Base-by-base conservation (phyloP, 1,284 basidiomycete species). In the Trichosporon ovoides region DNA sequence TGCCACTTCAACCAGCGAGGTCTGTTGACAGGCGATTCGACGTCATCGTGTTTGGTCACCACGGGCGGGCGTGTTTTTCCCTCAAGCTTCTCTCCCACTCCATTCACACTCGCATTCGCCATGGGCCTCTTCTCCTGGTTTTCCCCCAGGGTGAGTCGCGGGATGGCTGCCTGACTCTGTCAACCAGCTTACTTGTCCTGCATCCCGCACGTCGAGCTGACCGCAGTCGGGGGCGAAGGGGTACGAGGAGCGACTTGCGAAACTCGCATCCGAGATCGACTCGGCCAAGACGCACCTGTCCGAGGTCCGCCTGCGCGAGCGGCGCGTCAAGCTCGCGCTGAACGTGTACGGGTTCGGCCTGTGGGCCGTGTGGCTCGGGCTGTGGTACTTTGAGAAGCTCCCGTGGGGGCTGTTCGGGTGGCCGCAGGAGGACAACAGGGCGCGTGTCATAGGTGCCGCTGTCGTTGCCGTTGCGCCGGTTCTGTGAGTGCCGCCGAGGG, bases 291-390 rank as follows among this genome's bases (percentile, higher is more conserved):
- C 84, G 35, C 83, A 86, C 59, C 84, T 98, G 9, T 87, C 89
- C 1, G 92, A 94, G 72, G 89, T 98, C 68, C 85, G 90, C 11
- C 79, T 91, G 51, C 85, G 93, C 22, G 88, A 97, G 75, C 83
- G 91, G 37, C 82, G 93, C 2, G 82, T 89, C 3, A 88, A 87
- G 12, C 81, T 94, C 48, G 80, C 89, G 31, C 84, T 90, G 50
- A 93, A 93, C 1, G 75, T 91, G 6, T 95, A 91, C 71, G 87
- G 91, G 0, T 77, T 95, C 63, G 83, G 85, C 1, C 75, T 82
- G 36, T 98, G 93, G 93, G 82, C 84, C 31, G 73, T 84, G 18
- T 97, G 95, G 78, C 81, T 87, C 38, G 84, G 80, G 22, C 68
- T 89, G 53, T 96, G 94, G 91, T 98, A 90, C 78, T 79, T 85